A percentile compares a stretch with the other conserved stretches of the same genome.
Conservation (phyloP, 202 grass and related monocot species). For the Tripidium arundinaceum region DNA sequence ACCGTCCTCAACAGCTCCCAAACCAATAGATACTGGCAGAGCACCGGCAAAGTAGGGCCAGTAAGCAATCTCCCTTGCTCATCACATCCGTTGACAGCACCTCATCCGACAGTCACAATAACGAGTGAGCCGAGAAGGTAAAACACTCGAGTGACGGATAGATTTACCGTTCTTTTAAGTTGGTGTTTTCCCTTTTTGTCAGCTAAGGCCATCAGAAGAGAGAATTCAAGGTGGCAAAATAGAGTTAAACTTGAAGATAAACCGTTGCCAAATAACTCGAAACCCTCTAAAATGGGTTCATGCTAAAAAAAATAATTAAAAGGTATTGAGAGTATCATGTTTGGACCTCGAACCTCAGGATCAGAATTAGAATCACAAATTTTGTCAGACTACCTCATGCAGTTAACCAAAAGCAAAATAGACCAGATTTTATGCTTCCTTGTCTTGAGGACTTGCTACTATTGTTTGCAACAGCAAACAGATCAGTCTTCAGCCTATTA, state of each 20-base stretch:
- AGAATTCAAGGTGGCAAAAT: neutral
- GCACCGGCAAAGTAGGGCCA: no score
- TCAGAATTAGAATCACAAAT: neutral
- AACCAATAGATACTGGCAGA: no score
- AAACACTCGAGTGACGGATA: no score
- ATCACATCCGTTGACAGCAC: no score
- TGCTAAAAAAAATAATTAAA: neutral
- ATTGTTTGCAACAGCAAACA: neutral
- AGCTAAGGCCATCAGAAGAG: neutral
- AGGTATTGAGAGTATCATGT: neutral
- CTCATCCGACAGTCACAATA: no score
- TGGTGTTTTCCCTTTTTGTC: neutral
- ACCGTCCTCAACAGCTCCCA: no score
- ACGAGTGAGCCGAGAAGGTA: no score
- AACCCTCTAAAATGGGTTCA: neutral
- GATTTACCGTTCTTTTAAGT: no score
- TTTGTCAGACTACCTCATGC: neutral
- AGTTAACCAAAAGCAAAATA: neutral
- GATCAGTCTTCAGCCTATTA: neutral
- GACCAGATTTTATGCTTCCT: neutral
- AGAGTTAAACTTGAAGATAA: neutral
- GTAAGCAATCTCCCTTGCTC: no score
- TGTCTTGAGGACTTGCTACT: neutral
- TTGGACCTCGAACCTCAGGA: neutral
- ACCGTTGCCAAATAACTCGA: neutral